Conservation (phyloP, 2,329 filamentous ascomycete species). For the Exophiala sideris region DNA sequence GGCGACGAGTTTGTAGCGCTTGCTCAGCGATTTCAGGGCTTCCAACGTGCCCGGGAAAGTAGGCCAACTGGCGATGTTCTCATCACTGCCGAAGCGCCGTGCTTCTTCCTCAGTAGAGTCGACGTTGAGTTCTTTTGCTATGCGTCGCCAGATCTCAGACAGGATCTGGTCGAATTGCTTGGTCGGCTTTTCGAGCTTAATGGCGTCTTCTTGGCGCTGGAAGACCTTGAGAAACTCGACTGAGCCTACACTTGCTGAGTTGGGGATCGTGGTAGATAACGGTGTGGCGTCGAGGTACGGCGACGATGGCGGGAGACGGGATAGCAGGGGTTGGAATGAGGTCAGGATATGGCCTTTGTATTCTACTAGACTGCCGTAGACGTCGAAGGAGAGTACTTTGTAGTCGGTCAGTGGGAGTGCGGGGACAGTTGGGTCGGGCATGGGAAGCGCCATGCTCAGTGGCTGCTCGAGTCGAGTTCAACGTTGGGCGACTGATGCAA, state of each 20-base stretch:
- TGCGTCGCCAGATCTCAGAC: conserved; percentile 40
- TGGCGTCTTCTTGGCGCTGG: conserved; percentile 46
- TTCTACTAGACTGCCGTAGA: conserved; percentile 76
- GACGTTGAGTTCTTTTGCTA: conserved; percentile 33
- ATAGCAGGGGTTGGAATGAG: conserved; percentile 46
- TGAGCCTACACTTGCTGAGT: conserved; percentile 24
- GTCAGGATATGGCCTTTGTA: conserved; percentile 65
- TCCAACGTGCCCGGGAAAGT: conserved; percentile 56
- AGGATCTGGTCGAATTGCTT: conserved; percentile 62
- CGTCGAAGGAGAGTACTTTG: conserved; percentile 66
- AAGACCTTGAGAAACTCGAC: conserved; percentile 44
- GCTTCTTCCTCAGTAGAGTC: conserved; percentile 35
- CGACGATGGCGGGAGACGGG: conserved; percentile 21
- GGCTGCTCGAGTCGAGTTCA: not conserved
- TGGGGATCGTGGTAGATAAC: conserved; percentile 15
- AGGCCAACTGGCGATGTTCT: conserved; percentile 50
- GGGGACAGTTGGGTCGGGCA: conserved; percentile 25
- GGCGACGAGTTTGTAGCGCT: conserved; percentile 54
- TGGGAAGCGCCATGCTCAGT: conserved; percentile 19
- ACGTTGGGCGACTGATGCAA: not conserved
- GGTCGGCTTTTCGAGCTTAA: conserved; percentile 54
- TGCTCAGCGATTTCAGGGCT: conserved; percentile 48
- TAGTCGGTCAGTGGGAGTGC: conserved; percentile 23
- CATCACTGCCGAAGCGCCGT: conserved; percentile 43
- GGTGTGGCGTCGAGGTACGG: conserved; percentile 31